Percentiles rank a stretch among this genome's conserved stretches.
Evolutionary conservation across 495 filamentous ascomycete genomes (phyloP).

Genomic region (Podospora tetraspora): DNA sequence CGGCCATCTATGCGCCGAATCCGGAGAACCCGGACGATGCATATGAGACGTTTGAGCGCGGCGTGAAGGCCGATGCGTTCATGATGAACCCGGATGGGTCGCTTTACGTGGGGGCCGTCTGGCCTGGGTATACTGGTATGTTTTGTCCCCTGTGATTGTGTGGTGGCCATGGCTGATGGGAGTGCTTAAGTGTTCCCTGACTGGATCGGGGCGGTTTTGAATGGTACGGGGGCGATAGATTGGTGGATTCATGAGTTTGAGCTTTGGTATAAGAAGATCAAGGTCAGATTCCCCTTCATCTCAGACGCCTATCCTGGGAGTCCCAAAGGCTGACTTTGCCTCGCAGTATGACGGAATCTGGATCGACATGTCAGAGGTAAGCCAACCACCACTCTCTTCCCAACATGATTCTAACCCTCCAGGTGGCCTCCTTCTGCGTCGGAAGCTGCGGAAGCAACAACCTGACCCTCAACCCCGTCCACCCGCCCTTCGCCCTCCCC

Average conservation of each 20-base stretch:
- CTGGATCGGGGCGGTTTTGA: slow-evolving; percentile 56
- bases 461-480: slow-evolving; percentile 63
- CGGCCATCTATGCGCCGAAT: slow-evolving; percentile 73
- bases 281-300: slow-evolving; percentile 9
- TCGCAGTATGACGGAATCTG: slow-evolving; percentile 72
- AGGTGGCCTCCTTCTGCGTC: slow-evolving; percentile 69
- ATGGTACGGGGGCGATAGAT: slow-evolving; percentile 48
- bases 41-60: slow-evolving; percentile 63
- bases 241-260: slow-evolving; percentile 72
- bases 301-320: no score
- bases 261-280: slow-evolving; percentile 53
- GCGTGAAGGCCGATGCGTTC: slow-evolving; percentile 60
- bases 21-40: slow-evolving; percentile 65
- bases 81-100: slow-evolving; percentile 62
- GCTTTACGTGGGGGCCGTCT: slow-evolving; percentile 74
- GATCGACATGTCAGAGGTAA: slow-evolving; percentile 80
- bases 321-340: not conserved
- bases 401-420: not conserved
- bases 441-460: slow-evolving; percentile 70
- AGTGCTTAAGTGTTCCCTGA: slow-evolving; percentile 22
- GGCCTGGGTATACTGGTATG: slow-evolving; percentile 70
- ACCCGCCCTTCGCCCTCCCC: slow-evolving; percentile 61
- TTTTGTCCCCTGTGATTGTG: slow-evolving; percentile 32
- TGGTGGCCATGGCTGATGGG: slow-evolving; percentile 38
- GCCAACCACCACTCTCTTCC: not conserved